phyloP scores from a whole-genome alignment of 495 filamentous ascomycete species.

The Cercophora sp. region DNA sequence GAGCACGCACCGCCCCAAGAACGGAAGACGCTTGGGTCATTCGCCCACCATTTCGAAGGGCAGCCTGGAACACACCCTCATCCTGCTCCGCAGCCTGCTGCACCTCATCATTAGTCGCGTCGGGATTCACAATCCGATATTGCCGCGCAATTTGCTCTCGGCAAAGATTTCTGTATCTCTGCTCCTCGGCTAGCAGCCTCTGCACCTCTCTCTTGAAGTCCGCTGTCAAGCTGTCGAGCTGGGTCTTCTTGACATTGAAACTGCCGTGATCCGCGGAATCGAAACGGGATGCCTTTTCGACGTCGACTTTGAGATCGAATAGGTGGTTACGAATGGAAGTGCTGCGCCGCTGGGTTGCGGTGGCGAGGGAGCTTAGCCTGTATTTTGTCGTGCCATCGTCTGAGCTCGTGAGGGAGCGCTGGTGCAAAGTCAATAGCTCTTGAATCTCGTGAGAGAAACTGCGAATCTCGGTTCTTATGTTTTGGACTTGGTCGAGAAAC shows the following conservation, averaged over 20 bases:
- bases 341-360: background rate
- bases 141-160: background rate
- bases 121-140: background rate
- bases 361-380: background rate
- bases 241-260: background rate
- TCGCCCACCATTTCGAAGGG: background rate
- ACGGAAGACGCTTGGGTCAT: background rate
- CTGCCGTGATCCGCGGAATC: background rate
- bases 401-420: background rate
- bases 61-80: background rate
- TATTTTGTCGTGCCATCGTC: background rate
- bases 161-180: background rate
- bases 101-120: background rate
- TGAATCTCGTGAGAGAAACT: background rate
- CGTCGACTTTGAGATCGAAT: background rate
- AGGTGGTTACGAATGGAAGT: background rate
- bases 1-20: background rate
- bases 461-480: background rate
- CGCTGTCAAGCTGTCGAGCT: background rate
- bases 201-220: conserved; percentile 1
- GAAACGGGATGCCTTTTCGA: background rate
- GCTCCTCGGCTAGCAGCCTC: background rate
- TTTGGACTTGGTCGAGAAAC: background rate
- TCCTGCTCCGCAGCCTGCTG: background rate
- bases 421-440: background rate